phyloP scores from a whole-genome alignment of 2,329 filamentous ascomycete species.

The Fusarium sp. region DNA sequence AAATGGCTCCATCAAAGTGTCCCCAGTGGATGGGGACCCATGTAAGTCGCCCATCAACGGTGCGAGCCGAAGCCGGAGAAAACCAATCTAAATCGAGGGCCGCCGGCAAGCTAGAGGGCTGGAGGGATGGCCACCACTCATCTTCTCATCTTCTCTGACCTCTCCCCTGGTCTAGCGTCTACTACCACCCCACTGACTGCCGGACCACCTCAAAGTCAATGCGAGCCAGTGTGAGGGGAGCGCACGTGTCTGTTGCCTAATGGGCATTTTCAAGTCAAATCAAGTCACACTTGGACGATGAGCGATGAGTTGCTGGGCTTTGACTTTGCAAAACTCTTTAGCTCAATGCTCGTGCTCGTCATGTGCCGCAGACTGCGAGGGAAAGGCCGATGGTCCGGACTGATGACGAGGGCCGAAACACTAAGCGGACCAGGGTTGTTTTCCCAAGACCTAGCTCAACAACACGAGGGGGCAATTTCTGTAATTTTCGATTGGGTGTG shows the following conservation, averaged over 20 bases:
- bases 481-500: slow-evolving; percentile 49
- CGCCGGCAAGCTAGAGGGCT: slow-evolving; percentile 44
- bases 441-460: slow-evolving; percentile 36
- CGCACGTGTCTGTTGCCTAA: slow-evolving; percentile 54
- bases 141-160: slow-evolving; percentile 34
- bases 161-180: slow-evolving; percentile 44
- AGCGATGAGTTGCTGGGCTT: slow-evolving; percentile 31
- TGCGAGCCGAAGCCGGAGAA: slow-evolving; percentile 55
- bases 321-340: slow-evolving; percentile 20
- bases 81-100: slow-evolving; percentile 51
- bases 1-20: slow-evolving; percentile 42
- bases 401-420: slow-evolving; percentile 36
- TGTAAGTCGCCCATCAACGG: slow-evolving; percentile 52
- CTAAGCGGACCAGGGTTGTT: slow-evolving; percentile 43
- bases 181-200: slow-evolving; percentile 38
- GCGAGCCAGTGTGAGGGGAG: slow-evolving; percentile 36
- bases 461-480: slow-evolving; percentile 29
- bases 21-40: slow-evolving; percentile 45
- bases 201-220: slow-evolving; percentile 31
- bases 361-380: slow-evolving; percentile 19
- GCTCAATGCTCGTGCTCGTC: slow-evolving; percentile 22
- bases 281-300: slow-evolving; percentile 37
- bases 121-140: slow-evolving; percentile 32
- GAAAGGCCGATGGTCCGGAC: slow-evolving; percentile 20
- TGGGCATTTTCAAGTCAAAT: slow-evolving; percentile 45